These are phyloP conservation scores for Akebia trifoliata DNA, from an alignment of 164 flowering plant species.

Conservation along the genomic window DNA sequence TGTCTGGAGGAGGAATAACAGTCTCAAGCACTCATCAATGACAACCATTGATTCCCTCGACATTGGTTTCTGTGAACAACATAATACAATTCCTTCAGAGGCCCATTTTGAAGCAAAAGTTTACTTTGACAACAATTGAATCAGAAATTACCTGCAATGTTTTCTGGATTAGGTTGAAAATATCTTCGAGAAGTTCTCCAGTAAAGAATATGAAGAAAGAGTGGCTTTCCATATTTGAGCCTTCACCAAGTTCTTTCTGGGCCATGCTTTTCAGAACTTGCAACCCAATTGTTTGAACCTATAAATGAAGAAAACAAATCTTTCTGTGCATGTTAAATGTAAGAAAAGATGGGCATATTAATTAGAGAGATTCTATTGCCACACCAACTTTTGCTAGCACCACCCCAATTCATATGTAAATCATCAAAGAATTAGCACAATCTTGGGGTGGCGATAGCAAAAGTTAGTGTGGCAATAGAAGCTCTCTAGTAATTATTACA, in stretches of 20 bases:
- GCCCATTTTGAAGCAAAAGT: background rate
- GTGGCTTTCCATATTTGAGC: constrained; percentile 26
- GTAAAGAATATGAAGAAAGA: constrained; percentile 46
- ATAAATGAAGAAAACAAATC: constrained; percentile 10
- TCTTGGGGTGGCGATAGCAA: too few relatives aligned
- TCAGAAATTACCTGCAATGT: constrained; percentile 47
- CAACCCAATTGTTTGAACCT: constrained; percentile 78
- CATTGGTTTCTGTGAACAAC: constrained; percentile 53
- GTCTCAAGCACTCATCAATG: constrained; percentile 64
- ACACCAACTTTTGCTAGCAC: too few relatives aligned
- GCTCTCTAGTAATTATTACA: background rate
- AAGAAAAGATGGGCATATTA: background rate
- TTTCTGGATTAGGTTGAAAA: constrained; percentile 38
- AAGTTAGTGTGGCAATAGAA: too few relatives aligned
- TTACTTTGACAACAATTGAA: background rate
- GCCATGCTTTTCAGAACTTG: constrained; percentile 57
- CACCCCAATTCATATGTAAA: too few relatives aligned
- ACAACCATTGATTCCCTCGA: constrained; percentile 49
- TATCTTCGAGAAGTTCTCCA: constrained; percentile 57
- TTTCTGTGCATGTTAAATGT: background rate
- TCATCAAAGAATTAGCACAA: too few relatives aligned
- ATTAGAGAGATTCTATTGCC: too few relatives aligned
- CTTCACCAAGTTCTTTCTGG: constrained; percentile 40
- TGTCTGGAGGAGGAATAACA: constrained; percentile 70
- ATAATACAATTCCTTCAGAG: constrained; percentile 6